Percentiles rank a stretch among this genome's conserved stretches.
phyloP scores from a whole-genome alignment of 129 eudicot genomes.

The Mikania micrantha region DNA sequence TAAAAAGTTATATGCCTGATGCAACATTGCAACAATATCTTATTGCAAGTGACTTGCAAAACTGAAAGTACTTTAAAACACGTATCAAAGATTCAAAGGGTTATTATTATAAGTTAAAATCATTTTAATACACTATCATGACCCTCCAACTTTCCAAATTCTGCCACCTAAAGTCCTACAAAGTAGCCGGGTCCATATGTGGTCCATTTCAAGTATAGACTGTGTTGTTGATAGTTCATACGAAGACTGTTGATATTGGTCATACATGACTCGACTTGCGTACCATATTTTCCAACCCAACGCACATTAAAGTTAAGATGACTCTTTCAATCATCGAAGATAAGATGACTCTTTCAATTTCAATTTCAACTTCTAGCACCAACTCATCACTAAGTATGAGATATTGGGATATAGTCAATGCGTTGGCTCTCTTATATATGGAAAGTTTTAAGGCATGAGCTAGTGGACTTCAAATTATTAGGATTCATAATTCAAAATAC shows the following conservation, averaged over 20 bases:
- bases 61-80: too few species aligned
- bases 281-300: not conserved
- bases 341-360: too few species aligned
- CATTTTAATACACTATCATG: not conserved
- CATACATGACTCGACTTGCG: conserved; percentile 2
- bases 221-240: conserved; percentile 3
- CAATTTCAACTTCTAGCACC: too few species aligned
- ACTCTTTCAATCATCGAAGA: not conserved
- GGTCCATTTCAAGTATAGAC: conserved; percentile 4
- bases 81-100: not conserved
- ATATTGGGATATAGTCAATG: too few species aligned
- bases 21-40: too few species aligned
- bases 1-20: too few species aligned
- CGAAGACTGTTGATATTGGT: conserved; percentile 11
- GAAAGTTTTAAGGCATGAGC: too few species aligned
- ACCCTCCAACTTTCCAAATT: not conserved
- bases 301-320: conserved; percentile 8
- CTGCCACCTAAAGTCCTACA: not conserved
- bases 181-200: not conserved
- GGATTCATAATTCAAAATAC: too few species aligned
- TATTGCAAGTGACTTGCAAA: too few species aligned
- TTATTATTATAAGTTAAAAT: not conserved
- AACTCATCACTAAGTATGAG: too few species aligned
- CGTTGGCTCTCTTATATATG: too few species aligned
- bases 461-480: too few species aligned